Base-by-base conservation (phyloP, 2,329 filamentous ascomycete species). In the Pyricularia sp. region DNA sequence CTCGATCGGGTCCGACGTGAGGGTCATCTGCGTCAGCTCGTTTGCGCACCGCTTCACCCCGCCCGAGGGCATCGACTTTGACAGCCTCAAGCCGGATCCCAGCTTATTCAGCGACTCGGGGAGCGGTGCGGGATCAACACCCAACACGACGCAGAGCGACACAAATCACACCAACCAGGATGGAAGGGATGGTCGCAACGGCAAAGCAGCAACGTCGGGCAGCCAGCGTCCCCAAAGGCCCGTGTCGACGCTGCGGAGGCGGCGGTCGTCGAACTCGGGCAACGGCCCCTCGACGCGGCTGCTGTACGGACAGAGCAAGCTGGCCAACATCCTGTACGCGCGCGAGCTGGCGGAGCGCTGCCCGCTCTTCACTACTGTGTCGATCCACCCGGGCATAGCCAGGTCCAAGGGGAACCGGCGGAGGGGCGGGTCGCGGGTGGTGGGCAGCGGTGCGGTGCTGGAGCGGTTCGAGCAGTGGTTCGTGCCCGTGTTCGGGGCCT, bases 231-330 rank as follows among this genome's bases (percentile, higher is more conserved):
- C 31, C 1, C 57, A 19, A 24, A 13, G 26, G 4, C 57, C 53
- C 16, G 7, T 3, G 61, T 24, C 40, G 33, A 6, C 4, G 16
- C 16, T 22, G 26, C 22, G 19, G 62, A 63, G 22, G 61, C 33
- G 31, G 3, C 33, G 22, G 22, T 22, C 33, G 61, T 22, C 31
- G 9, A 12, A 57, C 35, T 4, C 62, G 44, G 49, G 24, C 24
- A 19, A 24, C 26, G 16, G 9, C 3, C 49, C 44, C 7, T n/a
- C 62, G 6, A 6, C 62, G 26, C 62, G 44, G 16, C 16, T 55
- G 26, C 62, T 63, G 16, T 84, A 76, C 69, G 70, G 65, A 0
- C 74, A 76, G 67, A 73, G 71, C 69, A 77, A 77, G 69, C 69
- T 75, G 0, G 72, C 75, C 60, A 76, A 75, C 67, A 57, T 73